These are phyloP conservation scores for Castanea mollissima DNA, from an alignment of 306 rosid genomes.

Conservation along the genomic window DNA sequence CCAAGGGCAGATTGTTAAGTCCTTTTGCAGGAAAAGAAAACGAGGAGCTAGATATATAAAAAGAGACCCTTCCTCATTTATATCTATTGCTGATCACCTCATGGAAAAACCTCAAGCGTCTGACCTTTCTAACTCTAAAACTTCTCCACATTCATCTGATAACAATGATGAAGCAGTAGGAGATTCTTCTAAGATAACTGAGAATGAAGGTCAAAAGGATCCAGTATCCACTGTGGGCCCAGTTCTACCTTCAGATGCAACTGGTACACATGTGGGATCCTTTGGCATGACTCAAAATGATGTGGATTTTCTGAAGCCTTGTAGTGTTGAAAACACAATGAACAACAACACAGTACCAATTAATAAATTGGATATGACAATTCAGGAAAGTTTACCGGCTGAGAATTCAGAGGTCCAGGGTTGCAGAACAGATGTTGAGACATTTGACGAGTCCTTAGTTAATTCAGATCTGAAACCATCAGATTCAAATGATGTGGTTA, in stretches of 20 bases:
- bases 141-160: constrained; percentile 29
- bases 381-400: constrained; percentile 41
- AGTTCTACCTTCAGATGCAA: constrained; percentile 21
- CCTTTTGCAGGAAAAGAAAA: constrained; percentile 39
- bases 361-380: constrained; percentile 39
- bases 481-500: constrained; percentile 36
- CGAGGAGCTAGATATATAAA: constrained; percentile 23
- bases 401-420: constrained; percentile 36
- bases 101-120: constrained; percentile 30
- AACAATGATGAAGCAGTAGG: constrained; percentile 27
- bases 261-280: constrained; percentile 31
- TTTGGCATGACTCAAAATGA: constrained; percentile 29
- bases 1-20: constrained; percentile 17
- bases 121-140: constrained; percentile 22
- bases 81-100: constrained; percentile 27
- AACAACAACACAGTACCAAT: constrained; percentile 31
- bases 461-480: constrained; percentile 37
- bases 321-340: constrained; percentile 38
- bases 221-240: constrained; percentile 19
- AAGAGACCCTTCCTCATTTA: constrained; percentile 27
- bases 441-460: constrained; percentile 26
- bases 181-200: constrained; percentile 29
- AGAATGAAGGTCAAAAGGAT: constrained; percentile 44
- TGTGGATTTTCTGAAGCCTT: constrained; percentile 28
- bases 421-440: constrained; percentile 35